These are phyloP conservation scores for Melaleuca alternifolia DNA, from an alignment of 345 rosid species.

Conservation along the genomic window DNA sequence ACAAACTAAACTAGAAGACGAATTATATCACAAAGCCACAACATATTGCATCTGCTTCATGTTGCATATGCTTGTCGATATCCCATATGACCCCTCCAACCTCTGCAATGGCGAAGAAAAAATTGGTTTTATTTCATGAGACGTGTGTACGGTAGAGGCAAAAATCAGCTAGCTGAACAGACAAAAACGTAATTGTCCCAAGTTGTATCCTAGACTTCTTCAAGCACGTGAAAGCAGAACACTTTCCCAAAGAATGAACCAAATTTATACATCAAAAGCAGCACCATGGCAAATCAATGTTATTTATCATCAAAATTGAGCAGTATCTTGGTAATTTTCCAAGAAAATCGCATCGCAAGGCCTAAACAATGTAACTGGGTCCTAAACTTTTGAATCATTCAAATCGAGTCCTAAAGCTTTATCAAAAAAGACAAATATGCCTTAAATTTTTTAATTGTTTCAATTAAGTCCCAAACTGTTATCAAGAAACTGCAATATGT, in stretches of 20 bases:
- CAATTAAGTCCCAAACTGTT: too few species aligned
- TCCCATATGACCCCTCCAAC: background rate
- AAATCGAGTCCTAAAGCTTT: too few species aligned
- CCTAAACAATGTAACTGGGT: background rate
- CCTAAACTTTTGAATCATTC: background rate
- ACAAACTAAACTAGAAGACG: background rate
- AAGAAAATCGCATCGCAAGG: background rate
- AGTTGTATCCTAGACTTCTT: too few species aligned
- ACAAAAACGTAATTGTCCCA: background rate
- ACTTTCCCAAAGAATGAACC: too few species aligned
- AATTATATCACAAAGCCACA: background rate
- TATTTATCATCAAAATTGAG: background rate
- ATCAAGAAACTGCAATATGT: too few species aligned
- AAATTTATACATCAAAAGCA: background rate
- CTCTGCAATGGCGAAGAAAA: too few species aligned
- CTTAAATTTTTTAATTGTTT: too few species aligned
- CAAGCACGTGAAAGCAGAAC: too few species aligned
- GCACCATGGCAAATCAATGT: background rate
- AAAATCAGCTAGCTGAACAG: background rate
- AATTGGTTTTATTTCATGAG: background rate
- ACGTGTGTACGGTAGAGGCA: background rate
- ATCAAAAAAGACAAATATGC: too few species aligned
- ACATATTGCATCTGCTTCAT: too few species aligned
- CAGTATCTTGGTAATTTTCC: too few species aligned
- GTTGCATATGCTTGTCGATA: slow-evolving; percentile 3